Evolutionary conservation across 2,329 filamentous ascomycete genomes (phyloP), one percentile per base, ranked within the genome.

Genomic region (Exophiala aquamarina): DNA sequence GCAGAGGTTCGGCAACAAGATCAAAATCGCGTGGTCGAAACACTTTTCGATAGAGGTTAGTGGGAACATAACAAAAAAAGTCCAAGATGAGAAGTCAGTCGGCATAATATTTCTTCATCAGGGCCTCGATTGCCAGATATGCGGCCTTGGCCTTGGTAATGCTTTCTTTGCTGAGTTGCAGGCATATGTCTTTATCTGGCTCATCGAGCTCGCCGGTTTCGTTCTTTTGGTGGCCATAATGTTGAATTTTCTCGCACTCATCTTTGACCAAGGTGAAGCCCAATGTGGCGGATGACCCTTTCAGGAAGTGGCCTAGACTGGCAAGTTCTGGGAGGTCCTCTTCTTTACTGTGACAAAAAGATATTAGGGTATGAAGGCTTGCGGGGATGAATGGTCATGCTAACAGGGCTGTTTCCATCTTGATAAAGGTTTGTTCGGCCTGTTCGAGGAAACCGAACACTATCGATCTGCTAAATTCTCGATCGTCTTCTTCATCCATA

Each of bases 231-330:
- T 87, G 86, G 58, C 92, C 92, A 66, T 84, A 94, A 63, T 95
- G 86, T 70, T 98, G 92, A 62, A 98, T 96, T 76, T 94, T 90
- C 71, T 97, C 91, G 72, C 93, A 98, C 54, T 83, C 86, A 63
- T 96, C 90, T 67, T 89, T 88, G 61, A 98, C 86, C 68, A 94
- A 94, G 61, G 81, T 85, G 45, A 97, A 80, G 36, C 93, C 93
- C 44, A 98, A 79, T 3, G 93, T 96, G 31, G 93, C 92, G 7
- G 92, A 96, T 5, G 92, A 97, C 50, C 93, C 93, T 72, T 98
- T 98, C 59, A 98, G 78, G 73, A 95, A 98, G 71, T 98, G 93
- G 33, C 93, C 93, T 23, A 95, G 83, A 43, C 81, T 78, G 26
- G 89, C 95, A 29, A 97, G 81, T 57, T 83, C 74, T n/a, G 72